Base-by-base conservation (phyloP, 2,329 filamentous ascomycete genomes). In the Coleophoma eucalyptorum region DNA sequence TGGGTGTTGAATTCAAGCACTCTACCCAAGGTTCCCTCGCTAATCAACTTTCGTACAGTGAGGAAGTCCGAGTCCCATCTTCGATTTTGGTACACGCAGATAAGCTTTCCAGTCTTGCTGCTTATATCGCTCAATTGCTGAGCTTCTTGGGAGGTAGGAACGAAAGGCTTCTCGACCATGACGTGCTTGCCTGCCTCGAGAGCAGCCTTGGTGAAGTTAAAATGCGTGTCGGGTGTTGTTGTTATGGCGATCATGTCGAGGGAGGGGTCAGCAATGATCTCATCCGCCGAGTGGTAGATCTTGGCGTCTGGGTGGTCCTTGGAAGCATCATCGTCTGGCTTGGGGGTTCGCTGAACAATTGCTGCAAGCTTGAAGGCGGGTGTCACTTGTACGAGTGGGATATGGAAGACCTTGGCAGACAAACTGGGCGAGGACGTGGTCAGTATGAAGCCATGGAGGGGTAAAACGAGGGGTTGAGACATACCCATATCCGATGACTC, bases 91-190 rank as follows among this genome's bases (percentile, higher is more conserved):
- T 75, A 75, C 40, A 79, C 74, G 49, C 73, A 73, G 38, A 74
- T 65, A 50, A 68, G 54, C 57, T 67, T 71, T 16, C 65, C 68
- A 15, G 59, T 69, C 53, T 64, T 62, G 54, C 65, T 58, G 1
- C 70, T 67, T 46, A 71, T 63, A 31, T 64, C 63, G 42, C 66
- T 76, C 6, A 93, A 79, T 58, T 80, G 70, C 33, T 81, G 75
- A 11, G 88, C 88, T 69, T 92, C 84, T 51, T 79, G 74, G 1
- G 79, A 74, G 1, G 84, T 87, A 18, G 88, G 85, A 12, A 89
- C 87, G 65, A 93, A 93, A 2, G 89, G 89, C 73, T 93, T 93
- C 73, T 93, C 89, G 45, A 87, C 86, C 48, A 93, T 74, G 21
- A 92, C 86, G 67, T 93, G 85, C 73, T 92, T 92, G 59, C 85